Evolutionary conservation across 1,139 yeast species (phyloP).

Genomic region (Ogataea hybrid): DNA sequence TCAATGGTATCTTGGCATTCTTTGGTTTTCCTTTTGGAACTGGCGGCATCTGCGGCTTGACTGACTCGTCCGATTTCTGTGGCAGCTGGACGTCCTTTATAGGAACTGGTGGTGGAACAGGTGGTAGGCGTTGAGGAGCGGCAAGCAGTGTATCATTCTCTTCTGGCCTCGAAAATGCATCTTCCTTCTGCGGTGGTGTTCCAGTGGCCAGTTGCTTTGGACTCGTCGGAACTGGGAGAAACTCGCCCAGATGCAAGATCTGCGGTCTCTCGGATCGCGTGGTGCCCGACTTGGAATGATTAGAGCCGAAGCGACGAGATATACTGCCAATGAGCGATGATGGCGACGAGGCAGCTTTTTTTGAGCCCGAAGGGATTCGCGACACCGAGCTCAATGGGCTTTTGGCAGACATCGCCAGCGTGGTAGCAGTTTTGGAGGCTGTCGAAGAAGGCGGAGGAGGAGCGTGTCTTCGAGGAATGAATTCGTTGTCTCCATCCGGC

Average conservation of each 20-base stretch:
- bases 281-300: constrained; percentile 3
- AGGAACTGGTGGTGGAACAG: neutral
- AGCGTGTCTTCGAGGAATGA: constrained; percentile 33
- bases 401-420: constrained; percentile 30
- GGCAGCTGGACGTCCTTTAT: neutral
- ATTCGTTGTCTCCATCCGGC: constrained; percentile 21
- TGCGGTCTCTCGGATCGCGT: constrained; percentile 11
- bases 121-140: neutral
- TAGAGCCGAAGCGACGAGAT: constrained; percentile 27
- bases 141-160: too few relatives aligned
- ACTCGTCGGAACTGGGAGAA: constrained; percentile 4
- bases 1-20: constrained; percentile 49
- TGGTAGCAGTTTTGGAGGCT: constrained; percentile 15
- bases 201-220: neutral
- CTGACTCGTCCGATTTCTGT: neutral
- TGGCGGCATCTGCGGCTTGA: constrained; percentile 2
- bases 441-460: constrained; percentile 32
- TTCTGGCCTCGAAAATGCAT: neutral
- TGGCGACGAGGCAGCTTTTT: constrained; percentile 14
- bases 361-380: constrained; percentile 10
- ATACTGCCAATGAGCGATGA: constrained; percentile 22
- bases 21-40: constrained; percentile 3
- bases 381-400: constrained; percentile 12
- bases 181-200: neutral
- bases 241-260: constrained; percentile 17